phyloP scores from a whole-genome alignment of 2,329 filamentous ascomycete genomes.

The Xylaria sp. region DNA sequence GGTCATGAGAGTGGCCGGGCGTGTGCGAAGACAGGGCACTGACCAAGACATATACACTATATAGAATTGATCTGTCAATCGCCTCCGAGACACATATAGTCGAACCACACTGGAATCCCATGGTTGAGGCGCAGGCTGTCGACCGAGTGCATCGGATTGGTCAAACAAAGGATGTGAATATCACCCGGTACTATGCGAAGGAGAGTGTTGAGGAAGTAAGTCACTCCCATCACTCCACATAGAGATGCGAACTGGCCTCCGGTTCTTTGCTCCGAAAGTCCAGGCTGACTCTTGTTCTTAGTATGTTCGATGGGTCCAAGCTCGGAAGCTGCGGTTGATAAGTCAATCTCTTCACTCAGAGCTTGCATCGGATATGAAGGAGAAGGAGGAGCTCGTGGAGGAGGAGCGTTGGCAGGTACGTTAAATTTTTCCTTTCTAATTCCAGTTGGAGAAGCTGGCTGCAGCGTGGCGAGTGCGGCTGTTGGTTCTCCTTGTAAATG shows the following conservation, averaged over 20 bases:
- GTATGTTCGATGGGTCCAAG: background rate
- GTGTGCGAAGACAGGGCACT: background rate
- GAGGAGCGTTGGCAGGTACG: too few species aligned
- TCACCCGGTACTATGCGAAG: slow-evolving; percentile 36
- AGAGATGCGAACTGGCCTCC: too few species aligned
- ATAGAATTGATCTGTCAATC: slow-evolving; percentile 38
- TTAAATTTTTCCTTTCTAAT: too few species aligned
- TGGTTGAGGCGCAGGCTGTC: slow-evolving; percentile 43
- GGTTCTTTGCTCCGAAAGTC: background rate
- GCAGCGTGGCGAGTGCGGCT: too few species aligned
- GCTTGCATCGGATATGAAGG: too few species aligned
- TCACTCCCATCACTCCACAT: background rate
- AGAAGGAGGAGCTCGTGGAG: too few species aligned
- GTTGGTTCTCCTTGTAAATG: too few species aligned
- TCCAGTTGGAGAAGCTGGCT: too few species aligned
- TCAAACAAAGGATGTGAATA: slow-evolving; percentile 36
- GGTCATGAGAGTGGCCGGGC: too few species aligned
- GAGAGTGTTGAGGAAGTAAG: background rate
- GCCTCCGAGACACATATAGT: slow-evolving; percentile 40
- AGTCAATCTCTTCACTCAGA: background rate
- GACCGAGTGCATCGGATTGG: slow-evolving; percentile 42
- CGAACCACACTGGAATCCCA: slow-evolving; percentile 45
- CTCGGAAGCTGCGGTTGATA: background rate
- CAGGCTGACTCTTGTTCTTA: background rate
- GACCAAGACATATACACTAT: background rate